Base-by-base conservation (phyloP, 2,329 filamentous ascomycete genomes). In the Colletotrichum plurivorum region DNA sequence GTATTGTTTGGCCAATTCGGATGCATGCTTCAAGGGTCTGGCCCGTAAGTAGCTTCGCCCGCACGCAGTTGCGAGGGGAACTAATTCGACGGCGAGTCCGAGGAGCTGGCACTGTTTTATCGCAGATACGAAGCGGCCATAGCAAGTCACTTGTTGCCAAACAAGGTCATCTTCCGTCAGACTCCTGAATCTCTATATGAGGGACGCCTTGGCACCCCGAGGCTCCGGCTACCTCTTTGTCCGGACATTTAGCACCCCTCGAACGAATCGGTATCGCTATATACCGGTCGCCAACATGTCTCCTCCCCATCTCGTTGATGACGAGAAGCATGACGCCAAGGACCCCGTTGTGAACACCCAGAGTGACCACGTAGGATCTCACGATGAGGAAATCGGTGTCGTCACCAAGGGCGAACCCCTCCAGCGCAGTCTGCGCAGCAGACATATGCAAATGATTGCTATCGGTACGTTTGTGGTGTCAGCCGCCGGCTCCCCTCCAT, bases 401-500 rank as follows among this genome's bases (percentile, higher is more conserved):
- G 27, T 63, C 45, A 76, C 76, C 46, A 71, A 77, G 54, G 77
- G 80, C 48, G 48, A 66, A 55, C 45, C 67, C 46, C 73, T 79
- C 55, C 75, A 73, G 52, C 74, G 77, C 3, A 73, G 78, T 62
- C 69, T 90, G 80, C 85, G 87, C 80, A 81, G 82, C 55, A 85
- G 88, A 71, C 88, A 90, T 78, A 78, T 90, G 73, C 85, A 90
- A 78, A 89, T 89, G 87, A 89, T 89, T 77, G 86, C 87, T 73
- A 88, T 89, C 64, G 87, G 87, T 75, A 62, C 20, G 57, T 25
- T 36, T 8, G n/a, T 22, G 31, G 41, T 18, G 13, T 43, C 12
- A 43, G 41, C 41, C 15, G 41, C 31, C 31, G 9, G 7, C 7
- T 36, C 31, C 8, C 8, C 31, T 36, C 31, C 9, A 36, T 9